These are phyloP conservation scores for Solanum chacoense DNA, from an alignment of 305 asterid species.

Conservation along the genomic window DNA sequence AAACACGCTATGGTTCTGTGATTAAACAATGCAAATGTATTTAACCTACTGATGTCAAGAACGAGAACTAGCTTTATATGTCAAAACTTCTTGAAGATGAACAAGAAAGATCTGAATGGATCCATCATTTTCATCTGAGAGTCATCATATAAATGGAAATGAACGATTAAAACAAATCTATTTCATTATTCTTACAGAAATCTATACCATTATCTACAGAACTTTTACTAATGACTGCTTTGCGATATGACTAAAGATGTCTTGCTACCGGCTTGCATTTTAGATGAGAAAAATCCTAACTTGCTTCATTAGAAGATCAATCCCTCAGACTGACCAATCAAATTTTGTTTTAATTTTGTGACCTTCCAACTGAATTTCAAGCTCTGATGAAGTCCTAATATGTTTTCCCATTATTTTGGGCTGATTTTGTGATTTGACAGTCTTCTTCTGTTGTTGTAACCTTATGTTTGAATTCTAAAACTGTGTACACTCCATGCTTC, in stretches of 20 bases:
- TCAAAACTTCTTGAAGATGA: not conserved
- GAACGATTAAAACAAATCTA: not conserved
- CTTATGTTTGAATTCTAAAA: not conserved
- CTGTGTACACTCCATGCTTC: not conserved
- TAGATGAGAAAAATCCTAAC: not conserved
- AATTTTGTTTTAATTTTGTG: not conserved
- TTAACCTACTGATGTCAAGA: not conserved
- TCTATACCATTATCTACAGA: not conserved
- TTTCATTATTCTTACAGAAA: not conserved
- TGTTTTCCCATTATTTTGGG: not conserved
- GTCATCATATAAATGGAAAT: not conserved
- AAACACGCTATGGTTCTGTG: not conserved
- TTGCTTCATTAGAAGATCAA: not conserved
- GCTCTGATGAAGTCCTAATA: not conserved
- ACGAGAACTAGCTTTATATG: not conserved
- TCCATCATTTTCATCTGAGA: not conserved
- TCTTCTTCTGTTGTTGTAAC: not conserved
- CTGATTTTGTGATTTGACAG: not conserved
- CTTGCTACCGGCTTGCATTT: not conserved
- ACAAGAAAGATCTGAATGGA: not conserved
- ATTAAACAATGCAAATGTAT: not conserved
- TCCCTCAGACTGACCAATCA: not conserved
- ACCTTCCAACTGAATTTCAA: not conserved
- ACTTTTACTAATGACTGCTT: not conserved
- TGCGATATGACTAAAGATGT: not conserved